Base-by-base conservation (phyloP, 306 rosid genomes). In the Rosa rugosa region DNA sequence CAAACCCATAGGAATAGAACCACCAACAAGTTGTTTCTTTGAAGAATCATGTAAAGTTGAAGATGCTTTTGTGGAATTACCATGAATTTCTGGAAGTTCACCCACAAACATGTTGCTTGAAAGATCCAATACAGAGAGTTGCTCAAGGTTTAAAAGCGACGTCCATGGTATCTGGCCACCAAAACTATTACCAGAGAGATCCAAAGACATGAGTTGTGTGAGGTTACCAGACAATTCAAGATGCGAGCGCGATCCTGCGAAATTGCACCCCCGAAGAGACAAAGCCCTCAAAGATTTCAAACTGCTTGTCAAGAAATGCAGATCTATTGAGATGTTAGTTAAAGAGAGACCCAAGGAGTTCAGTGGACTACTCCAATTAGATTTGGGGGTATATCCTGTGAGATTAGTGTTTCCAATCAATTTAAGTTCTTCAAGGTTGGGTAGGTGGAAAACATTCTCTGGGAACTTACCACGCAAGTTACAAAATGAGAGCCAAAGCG, bases 311-410 rank as follows among this genome's bases (percentile, higher is more conserved):
- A 57, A 27, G 20, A 59, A 31, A 8, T 42, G 22, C 16, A 70
- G 44, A 57, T 70, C 57, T 5, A 44, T 70, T 3, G 44, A 46
- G 27, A 79, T 36, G 54, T 11, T 2, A 14, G 75, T 78, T 0
- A 0, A 0, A 23, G 68, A 77, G 44, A 77, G 59, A 0, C 4
- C 0, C 34, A 74, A 74, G 1, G 5, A 1, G 25, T 17, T 13
- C 0, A 66, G 40, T 6, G 75, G 77, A 50, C 73, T 72, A 22
- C 49, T 79, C 78, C 78, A 72, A 38, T 80, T 64, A 17, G 40
- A 64, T 11, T 10, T 27, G 3, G 75, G 73, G 7, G 68, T 11
- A 3, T 34, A 14, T 25, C 79, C 75, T 0, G 5, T 66, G 69
- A 80, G 69, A 12, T 38, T 2, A 1, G 1, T 0, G 34, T 72